phyloP scores from a whole-genome alignment of 768 basidiomycete species.

The Lactarius quietus region DNA sequence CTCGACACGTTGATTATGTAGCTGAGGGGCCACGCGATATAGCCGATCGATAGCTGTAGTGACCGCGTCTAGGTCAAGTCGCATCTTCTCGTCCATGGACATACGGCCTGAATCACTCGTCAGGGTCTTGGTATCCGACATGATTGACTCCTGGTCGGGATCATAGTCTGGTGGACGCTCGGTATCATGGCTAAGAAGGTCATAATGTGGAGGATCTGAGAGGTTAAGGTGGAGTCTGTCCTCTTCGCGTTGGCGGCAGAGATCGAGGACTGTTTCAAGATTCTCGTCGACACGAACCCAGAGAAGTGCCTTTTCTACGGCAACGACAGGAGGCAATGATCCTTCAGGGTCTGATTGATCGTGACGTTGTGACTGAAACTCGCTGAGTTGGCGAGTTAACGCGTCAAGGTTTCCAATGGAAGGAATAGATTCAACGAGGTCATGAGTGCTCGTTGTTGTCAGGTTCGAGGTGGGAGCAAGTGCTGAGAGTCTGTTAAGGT shows the following conservation, averaged over 20 bases:
- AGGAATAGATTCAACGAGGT: constrained; percentile 15
- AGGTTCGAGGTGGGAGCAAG: constrained; percentile 24
- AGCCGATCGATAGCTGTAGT: constrained; percentile 87
- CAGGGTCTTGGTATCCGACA: constrained; percentile 20
- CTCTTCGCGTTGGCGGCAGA: constrained; percentile 24
- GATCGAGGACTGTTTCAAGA: constrained; percentile 25
- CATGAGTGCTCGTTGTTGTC: constrained; percentile 27
- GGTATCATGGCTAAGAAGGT: constrained; percentile 34
- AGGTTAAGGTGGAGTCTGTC: constrained; percentile 5
- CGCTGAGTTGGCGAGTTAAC: constrained; percentile 23
- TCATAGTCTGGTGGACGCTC: constrained; percentile 36
- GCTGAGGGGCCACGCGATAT: constrained; percentile 80
- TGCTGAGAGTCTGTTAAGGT: constrained; percentile 60
- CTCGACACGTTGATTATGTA: constrained; percentile 92
- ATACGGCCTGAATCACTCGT: constrained; percentile 13
- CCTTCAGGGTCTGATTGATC: constrained; percentile 14
- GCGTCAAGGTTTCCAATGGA: constrained; percentile 31
- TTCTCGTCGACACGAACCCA: constrained; percentile 24
- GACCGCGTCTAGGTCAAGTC: constrained; percentile 80
- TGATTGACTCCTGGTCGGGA: constrained; percentile 12
- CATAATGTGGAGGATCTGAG: constrained; percentile 18
- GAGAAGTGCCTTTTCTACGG: constrained; percentile 25
- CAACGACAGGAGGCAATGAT: constrained; percentile 22
- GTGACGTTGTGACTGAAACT: constrained; percentile 22
- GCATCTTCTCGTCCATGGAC: constrained; percentile 70